Evolutionary conservation across 768 basidiomycete species (phyloP).

Genomic region (Leucogyrophana mollusca): DNA sequence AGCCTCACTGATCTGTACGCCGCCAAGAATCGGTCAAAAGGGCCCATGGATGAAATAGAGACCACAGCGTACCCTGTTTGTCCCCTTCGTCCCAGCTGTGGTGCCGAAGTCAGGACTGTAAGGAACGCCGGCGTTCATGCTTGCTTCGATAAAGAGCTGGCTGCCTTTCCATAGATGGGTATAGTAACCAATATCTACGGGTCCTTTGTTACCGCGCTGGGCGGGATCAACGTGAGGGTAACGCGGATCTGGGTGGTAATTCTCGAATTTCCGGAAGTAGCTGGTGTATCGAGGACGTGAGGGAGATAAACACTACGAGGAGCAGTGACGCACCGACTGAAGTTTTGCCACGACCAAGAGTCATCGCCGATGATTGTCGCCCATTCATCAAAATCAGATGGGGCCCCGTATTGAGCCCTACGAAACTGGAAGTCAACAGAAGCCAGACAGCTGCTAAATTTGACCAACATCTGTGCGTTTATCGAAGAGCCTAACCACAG

Average conservation of each 20-base stretch:
- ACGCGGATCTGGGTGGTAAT: conserved; percentile 46
- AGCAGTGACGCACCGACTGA: conserved; percentile 41
- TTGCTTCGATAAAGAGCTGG: conserved; percentile 54
- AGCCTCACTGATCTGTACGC: conserved; percentile 41
- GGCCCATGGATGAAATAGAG: background rate
- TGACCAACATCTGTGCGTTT: conserved; percentile 52
- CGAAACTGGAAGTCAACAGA: conserved; percentile 5
- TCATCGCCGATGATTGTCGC: conserved; percentile 50
- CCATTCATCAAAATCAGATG: conserved; percentile 72
- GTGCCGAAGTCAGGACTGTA: conserved; percentile 58
- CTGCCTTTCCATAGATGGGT: conserved; percentile 44
- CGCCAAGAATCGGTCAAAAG: background rate
- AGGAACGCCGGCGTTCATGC: conserved; percentile 49
- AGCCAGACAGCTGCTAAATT: background rate
- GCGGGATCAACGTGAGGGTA: conserved; percentile 49
- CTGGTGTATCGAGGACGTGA: conserved; percentile 29
- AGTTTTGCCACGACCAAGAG: conserved; percentile 54
- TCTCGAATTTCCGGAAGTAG: conserved; percentile 73
- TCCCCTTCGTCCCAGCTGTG: conserved; percentile 54
- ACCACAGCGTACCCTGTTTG: conserved; percentile 47
- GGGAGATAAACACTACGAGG: background rate
- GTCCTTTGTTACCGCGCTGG: conserved; percentile 51
- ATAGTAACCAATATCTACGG: conserved; percentile 59
- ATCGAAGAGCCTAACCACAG: conserved; percentile 65
- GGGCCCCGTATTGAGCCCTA: conserved; percentile 59